Evolutionary conservation across 2,329 filamentous ascomycete species (phyloP).

Genomic region (Botrytis squamosa): DNA sequence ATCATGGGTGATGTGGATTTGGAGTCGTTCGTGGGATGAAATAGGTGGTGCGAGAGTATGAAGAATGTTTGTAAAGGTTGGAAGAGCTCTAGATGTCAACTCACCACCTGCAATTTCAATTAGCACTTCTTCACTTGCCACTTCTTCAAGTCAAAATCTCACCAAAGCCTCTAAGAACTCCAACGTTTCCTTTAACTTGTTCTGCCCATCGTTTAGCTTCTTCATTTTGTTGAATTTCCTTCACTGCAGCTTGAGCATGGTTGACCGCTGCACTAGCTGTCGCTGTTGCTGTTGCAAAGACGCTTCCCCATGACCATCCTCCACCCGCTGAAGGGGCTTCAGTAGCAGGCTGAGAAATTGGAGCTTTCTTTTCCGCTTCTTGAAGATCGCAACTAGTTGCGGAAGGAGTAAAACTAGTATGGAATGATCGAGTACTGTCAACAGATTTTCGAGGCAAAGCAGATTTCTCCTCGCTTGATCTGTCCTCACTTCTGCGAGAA

Average conservation of each 20-base stretch:
- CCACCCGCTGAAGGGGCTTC: constrained; percentile 50
- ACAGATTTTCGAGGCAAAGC: constrained; percentile 64
- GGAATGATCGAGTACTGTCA: constrained; percentile 71
- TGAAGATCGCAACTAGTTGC: constrained; percentile 60
- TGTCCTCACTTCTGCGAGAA: constrained; percentile 48
- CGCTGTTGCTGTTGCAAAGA: constrained; percentile 65
- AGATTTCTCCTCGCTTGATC: constrained; percentile 58
- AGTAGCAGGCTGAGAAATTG: constrained; percentile 45
- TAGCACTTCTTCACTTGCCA: constrained; percentile 18
- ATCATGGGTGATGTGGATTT: constrained; percentile 97
- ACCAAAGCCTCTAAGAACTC: constrained; percentile 74
- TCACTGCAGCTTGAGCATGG: constrained; percentile 88
- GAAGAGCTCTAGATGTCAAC: constrained; percentile 79
- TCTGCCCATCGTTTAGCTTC: constrained; percentile 96
- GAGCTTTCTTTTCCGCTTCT: constrained; percentile 54
- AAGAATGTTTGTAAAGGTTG: constrained; percentile 91
- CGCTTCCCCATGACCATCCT: constrained; percentile 79
- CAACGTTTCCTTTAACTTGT: constrained; percentile 87
- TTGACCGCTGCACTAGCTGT: constrained; percentile 77
- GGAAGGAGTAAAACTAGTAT: constrained; percentile 69
- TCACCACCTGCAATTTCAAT: constrained; percentile 67
- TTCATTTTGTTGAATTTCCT: constrained; percentile 93
- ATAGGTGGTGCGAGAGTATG: constrained; percentile 96
- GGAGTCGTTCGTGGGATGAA: constrained; percentile 91
- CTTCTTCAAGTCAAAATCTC: constrained; percentile 36